Evolutionary conservation across 495 filamentous ascomycete species (phyloP), one percentile per base, ranked within the genome.

Genomic region (Lepidopterella palustris): DNA sequence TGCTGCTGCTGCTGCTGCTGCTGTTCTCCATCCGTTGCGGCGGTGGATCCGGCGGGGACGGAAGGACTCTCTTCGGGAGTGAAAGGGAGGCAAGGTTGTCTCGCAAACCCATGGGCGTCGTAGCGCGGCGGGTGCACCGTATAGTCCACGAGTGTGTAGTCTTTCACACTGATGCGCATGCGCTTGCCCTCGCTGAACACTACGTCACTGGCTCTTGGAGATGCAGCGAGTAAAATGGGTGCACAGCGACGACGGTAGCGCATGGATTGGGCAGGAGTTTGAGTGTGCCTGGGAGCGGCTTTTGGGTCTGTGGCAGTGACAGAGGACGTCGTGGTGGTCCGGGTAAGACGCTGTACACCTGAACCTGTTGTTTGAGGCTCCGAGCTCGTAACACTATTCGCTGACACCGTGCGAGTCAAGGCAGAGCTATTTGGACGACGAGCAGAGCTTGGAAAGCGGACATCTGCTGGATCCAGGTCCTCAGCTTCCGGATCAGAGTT

Each of bases 171-270:
- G 60, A 75, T 71, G 13, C 65, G 65, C 56, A 73, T 59, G 58
- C 73, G 71, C 35, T 58, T 57, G 48, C 69, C 73, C 18, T 65
- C 20, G 53, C 55, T 67, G 58, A 72, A 70, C 0, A 75, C 59
- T 5, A 74, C 61, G 59, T 73, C 66, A 58, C 63, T 69, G 0
- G 71, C 71, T 23, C 73, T 58, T 1, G 69, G 61, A 5, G 72
- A 62, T 24, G 64, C 53, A 20, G 63, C 60, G 11, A 69, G 55
- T 5, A 75, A 58, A 13, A 73, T 55, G 8, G 73, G 73, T 26
- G 69, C 61, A 54, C 72, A 74, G 6, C 71, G 69, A 0, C 71
- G 67, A 23, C 64, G 68, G 64, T 74, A 75, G 53, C 72, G 69
- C 10, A 71, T 57, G 23, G 63, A 60, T 51, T 72, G 70, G 4